These are phyloP conservation scores for Immersiporthe knoxdaviesiana DNA, from an alignment of 2,329 filamentous ascomycete genomes.

Conservation along the genomic window DNA sequence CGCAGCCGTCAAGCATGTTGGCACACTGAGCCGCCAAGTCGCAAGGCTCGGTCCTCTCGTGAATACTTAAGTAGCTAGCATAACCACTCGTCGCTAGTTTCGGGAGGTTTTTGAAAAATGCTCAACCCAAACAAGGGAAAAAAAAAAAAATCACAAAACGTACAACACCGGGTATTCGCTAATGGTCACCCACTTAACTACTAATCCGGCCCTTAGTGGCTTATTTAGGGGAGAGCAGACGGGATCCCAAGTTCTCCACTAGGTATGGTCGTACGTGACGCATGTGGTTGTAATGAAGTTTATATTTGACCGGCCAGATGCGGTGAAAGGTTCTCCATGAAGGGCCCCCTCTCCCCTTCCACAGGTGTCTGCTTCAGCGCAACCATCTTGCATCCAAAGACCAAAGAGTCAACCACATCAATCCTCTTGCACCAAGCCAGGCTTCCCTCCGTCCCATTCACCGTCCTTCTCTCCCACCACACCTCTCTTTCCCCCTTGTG, in stretches of 20 bases:
- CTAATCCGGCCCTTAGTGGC: constrained; percentile 4
- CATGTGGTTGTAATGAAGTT: neutral
- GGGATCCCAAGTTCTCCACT: constrained; percentile 5
- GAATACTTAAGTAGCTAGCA: neutral
- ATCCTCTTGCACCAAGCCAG: neutral
- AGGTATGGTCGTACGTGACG: neutral
- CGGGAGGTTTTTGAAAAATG: too few species aligned
- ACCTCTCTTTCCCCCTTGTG: neutral
- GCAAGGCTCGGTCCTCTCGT: neutral
- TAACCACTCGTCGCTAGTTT: too few species aligned
- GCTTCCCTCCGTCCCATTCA: neutral
- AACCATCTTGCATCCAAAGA: neutral
- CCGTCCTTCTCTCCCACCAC: neutral
- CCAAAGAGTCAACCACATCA: too few species aligned
- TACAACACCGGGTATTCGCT: constrained; percentile 15
- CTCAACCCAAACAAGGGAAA: neutral
- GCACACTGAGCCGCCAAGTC: too few species aligned
- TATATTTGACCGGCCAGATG: neutral
- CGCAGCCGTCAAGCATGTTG: too few species aligned
- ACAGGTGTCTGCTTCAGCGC: neutral
- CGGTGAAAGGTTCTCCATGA: neutral
- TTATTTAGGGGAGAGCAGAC: constrained; percentile 9
- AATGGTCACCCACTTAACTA: constrained; percentile 8
- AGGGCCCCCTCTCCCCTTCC: neutral
- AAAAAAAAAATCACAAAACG: neutral